Conservation (phyloP, 2,329 filamentous ascomycete genomes). For the Orbilia blumenaviensis region DNA sequence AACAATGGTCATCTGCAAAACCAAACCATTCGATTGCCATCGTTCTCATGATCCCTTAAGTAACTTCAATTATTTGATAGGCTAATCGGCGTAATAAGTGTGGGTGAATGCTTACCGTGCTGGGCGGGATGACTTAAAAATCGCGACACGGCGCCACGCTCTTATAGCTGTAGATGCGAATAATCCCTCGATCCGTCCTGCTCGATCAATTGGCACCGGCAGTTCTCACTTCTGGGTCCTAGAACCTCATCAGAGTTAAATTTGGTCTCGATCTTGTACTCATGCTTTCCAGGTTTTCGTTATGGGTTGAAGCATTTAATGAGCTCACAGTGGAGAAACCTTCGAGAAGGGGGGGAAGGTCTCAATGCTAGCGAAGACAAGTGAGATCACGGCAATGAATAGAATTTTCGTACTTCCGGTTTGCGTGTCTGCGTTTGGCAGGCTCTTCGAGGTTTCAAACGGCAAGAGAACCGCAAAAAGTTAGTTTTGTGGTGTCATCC, state of each 20-base stretch:
- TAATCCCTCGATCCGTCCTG: conserved; percentile 17
- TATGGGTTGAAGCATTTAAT: no score
- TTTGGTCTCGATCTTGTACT: no score
- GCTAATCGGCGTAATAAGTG: not conserved
- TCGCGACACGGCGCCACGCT: not conserved
- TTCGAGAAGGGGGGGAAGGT: not conserved
- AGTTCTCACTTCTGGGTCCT: no score
- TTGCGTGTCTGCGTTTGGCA: conserved; percentile 31
- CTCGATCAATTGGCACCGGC: not conserved
- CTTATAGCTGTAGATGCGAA: not conserved
- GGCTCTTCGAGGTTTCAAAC: conserved; percentile 29
- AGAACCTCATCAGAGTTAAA: no score
- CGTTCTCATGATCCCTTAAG: conserved; percentile 1
- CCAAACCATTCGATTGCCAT: not conserved
- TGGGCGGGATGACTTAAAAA: conserved; percentile 1
- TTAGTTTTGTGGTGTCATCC: conserved; percentile 52
- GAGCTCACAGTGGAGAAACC: no score
- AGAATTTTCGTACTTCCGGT: not conserved
- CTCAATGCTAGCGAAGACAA: not conserved
- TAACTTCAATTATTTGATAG: conserved; percentile 18
- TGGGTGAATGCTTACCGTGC: not conserved
- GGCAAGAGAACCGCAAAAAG: conserved; percentile 44
- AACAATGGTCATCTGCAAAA: conserved; percentile 36
- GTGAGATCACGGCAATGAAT: not conserved
- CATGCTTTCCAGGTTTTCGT: no score